Percentiles rank a stretch among this genome's conserved stretches.
Conservation (phyloP, 2,329 filamentous ascomycete species). For the Tolypocladium pustulatum region DNA sequence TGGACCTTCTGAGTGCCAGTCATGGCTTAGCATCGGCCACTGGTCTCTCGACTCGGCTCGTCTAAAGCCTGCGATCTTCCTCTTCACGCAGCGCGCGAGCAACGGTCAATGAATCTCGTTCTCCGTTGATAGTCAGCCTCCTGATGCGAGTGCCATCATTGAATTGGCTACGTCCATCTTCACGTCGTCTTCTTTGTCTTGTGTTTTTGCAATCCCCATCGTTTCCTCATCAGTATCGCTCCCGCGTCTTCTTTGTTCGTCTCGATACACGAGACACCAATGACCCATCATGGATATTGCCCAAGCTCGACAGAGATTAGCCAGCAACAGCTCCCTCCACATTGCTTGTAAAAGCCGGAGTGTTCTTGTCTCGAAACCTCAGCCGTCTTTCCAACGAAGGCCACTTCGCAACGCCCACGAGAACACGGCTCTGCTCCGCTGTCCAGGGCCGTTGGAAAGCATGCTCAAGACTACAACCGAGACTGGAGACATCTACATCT, state of each 20-base stretch:
- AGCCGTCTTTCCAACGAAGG: constrained; percentile 18
- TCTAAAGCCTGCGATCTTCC: not conserved
- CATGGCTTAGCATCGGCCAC: not conserved
- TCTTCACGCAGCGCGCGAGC: not conserved
- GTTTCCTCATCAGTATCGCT: constrained; percentile 1
- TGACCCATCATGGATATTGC: constrained; percentile 17
- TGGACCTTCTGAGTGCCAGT: not conserved
- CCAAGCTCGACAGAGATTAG: constrained; percentile 19
- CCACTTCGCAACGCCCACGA: constrained; percentile 34
- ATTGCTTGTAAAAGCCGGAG: constrained; percentile 18
- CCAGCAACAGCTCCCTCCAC: constrained; percentile 29
- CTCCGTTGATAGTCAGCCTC: not conserved
- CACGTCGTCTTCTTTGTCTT: not conserved
- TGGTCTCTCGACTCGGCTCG: not conserved
- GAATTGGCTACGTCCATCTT: not conserved
- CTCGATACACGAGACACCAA: not conserved
- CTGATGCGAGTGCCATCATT: not conserved
- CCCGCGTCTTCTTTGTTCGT: constrained; percentile 1
- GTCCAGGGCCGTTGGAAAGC: constrained; percentile 46
- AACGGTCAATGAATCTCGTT: not conserved
- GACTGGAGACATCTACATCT: constrained; percentile 53
- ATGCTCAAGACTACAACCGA: constrained; percentile 59
- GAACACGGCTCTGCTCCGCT: constrained; percentile 30
- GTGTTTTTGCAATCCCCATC: not conserved
- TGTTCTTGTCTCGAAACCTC: constrained; percentile 8